Evolutionary conservation across 495 filamentous ascomycete species (phyloP).

Genomic region (Penicillium diatomitis): DNA sequence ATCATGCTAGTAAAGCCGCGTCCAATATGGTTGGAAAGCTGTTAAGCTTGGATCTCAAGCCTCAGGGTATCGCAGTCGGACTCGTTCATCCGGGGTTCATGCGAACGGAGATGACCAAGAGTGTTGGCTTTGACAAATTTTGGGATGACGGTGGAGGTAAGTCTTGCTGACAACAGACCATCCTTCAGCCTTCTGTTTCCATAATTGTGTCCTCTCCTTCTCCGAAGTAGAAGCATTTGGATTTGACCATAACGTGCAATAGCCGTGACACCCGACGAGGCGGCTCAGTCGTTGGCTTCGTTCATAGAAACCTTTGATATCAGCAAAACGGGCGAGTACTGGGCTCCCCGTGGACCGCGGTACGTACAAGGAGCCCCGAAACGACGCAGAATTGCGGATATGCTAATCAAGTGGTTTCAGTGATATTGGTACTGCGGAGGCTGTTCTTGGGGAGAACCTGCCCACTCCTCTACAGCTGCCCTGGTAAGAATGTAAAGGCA

Average conservation of each 20-base stretch:
- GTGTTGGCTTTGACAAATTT: slow-evolving; percentile 62
- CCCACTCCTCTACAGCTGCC: slow-evolving; percentile 59
- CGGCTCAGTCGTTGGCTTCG: slow-evolving; percentile 51
- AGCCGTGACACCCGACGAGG: slow-evolving; percentile 61
- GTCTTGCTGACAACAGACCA: slow-evolving; percentile 3
- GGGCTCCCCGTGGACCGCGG: slow-evolving; percentile 60
- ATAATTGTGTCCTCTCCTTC: no score
- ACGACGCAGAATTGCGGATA: neutral
- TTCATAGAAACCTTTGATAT: slow-evolving; percentile 56
- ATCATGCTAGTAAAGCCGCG: slow-evolving; percentile 64
- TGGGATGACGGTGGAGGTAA: slow-evolving; percentile 58
- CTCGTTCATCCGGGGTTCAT: slow-evolving; percentile 69
- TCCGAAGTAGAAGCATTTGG: no score
- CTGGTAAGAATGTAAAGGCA: slow-evolving; percentile 38
- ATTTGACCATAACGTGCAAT: neutral
- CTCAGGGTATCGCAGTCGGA: slow-evolving; percentile 52
- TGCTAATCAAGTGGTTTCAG: slow-evolving; percentile 17
- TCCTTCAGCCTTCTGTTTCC: no score
- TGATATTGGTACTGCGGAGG: slow-evolving; percentile 62
- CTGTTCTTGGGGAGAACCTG: slow-evolving; percentile 50
- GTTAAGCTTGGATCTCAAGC: slow-evolving; percentile 57
- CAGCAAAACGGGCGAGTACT: slow-evolving; percentile 57
- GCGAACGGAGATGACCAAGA: slow-evolving; percentile 64
- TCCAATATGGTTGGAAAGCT: slow-evolving; percentile 70
- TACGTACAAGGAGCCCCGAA: slow-evolving; percentile 21